Base-by-base conservation (phyloP, 2,329 filamentous ascomycete genomes). In the Aspergillus eucalypticola region DNA sequence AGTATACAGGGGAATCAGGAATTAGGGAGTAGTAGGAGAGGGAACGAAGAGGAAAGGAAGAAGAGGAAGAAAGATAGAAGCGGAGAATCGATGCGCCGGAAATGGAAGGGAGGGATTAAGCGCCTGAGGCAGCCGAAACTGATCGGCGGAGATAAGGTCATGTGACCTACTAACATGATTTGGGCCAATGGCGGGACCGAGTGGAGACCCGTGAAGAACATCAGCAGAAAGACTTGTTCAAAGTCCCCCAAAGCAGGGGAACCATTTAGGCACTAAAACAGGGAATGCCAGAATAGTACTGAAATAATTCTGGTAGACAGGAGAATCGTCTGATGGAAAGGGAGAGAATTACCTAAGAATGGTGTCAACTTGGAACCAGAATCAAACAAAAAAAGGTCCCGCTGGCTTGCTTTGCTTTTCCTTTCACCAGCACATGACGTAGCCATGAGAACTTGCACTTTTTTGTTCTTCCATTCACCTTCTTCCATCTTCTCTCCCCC, bases 391-490 rank as follows among this genome's bases (percentile, higher is more conserved):
- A 35, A 35, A 35, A 35, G 15, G n/a, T n/a, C 32, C 32, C 32
- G 32, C 21, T 44, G 8, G 8, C 4, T 42, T 15, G 27, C 49
- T 13, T 42, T 35, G 23, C 29, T 32, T 29, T 17, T 15, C 25
- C 39, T 55, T 44, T 21, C 19, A 8, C 25, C 44, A 46, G 25
- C 41, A 55, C 53, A 55, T 55, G 53, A 55, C 53, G 53, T 55
- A 55, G 53, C 41, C 39, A 55, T 55, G 53, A 55, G 53, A 55
- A 44, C 39, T 17, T 55, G 38, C 29, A 50, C 46, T 50, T 50
- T 49, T 50, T 32, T 50, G n/a, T 29, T 23, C 44, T 23, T 23
- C 44, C 21, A 44, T 23, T 21, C 19, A 21, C 6, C 41, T 44
- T 44, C 41, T 21, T 44, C 32, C 32, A 35, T 35, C 32, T 44